phyloP scores from a whole-genome alignment of 2,329 filamentous ascomycete species.

The Apiospora malaysiana region DNA sequence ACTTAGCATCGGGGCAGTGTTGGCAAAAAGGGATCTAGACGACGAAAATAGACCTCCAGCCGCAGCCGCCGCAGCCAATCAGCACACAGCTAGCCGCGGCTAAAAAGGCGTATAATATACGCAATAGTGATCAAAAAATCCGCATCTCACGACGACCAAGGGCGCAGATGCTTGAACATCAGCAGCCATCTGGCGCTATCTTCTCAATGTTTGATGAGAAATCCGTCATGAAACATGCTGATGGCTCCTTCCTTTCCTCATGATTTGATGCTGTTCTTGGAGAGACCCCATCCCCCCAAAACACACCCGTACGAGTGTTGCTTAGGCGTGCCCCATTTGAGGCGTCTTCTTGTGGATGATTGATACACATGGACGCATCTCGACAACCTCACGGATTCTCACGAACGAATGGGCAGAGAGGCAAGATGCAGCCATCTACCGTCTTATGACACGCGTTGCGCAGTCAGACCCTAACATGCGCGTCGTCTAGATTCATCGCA shows the following conservation, averaged over 20 bases:
- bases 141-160: neutral
- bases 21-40: neutral
- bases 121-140: neutral
- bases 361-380: neutral
- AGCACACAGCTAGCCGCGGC: neutral
- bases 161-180: slow-evolving; percentile 16
- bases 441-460: neutral
- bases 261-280: neutral
- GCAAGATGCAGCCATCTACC: neutral
- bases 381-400: neutral
- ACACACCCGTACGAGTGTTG: neutral
- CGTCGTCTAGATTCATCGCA: neutral
- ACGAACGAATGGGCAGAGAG: neutral
- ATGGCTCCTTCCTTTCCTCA: neutral
- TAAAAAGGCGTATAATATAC: neutral
- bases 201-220: neutral
- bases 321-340: neutral
- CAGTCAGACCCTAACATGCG: neutral
- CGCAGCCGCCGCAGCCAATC: neutral
- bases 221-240: neutral
- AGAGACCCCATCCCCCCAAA: neutral
- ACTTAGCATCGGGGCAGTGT: neutral
- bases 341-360: neutral
- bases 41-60: slow-evolving; percentile 1
- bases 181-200: neutral